phyloP scores from a whole-genome alignment of 352 stramenopile genomes.

The Phytophthora niederhauseri region DNA sequence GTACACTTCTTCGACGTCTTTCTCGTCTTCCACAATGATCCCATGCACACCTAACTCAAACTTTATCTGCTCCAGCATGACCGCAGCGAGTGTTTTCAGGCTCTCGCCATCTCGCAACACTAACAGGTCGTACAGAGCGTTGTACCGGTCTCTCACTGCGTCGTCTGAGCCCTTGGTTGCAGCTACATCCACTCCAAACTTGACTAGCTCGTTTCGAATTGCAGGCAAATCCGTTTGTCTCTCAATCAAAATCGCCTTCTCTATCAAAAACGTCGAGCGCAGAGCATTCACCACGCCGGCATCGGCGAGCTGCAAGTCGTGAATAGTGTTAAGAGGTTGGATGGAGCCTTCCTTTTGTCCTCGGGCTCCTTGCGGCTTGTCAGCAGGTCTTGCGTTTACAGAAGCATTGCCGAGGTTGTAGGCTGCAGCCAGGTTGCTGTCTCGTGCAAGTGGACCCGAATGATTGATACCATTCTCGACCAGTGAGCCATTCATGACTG shows the following conservation, averaged over 20 bases:
- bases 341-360: constrained; percentile 6
- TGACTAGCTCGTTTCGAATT: constrained; percentile 56
- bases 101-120: constrained; percentile 75
- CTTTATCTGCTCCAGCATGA: constrained; percentile 72
- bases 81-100: constrained; percentile 57
- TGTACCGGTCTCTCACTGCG: constrained; percentile 45
- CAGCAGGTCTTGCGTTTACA: neutral
- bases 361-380: neutral
- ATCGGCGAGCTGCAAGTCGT: constrained; percentile 60
- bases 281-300: constrained; percentile 60
- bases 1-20: constrained; percentile 67
- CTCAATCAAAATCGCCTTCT: constrained; percentile 73
- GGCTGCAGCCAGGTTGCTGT: constrained; percentile 3
- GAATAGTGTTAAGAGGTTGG: constrained; percentile 51
- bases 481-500: neutral
- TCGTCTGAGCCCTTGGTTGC: constrained; percentile 18
- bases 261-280: constrained; percentile 66
- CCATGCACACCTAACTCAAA: constrained; percentile 62
- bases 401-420: neutral
- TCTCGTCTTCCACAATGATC: constrained; percentile 62
- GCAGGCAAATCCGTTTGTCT: constrained; percentile 40
- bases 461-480: neutral
- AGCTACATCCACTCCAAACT: constrained; percentile 56
- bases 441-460: constrained; percentile 1
- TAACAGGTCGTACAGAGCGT: constrained; percentile 64